Evolutionary conservation across 768 basidiomycete genomes (phyloP), one percentile per base, ranked within the genome.

Genomic region (Filobasidium wieringae): DNA sequence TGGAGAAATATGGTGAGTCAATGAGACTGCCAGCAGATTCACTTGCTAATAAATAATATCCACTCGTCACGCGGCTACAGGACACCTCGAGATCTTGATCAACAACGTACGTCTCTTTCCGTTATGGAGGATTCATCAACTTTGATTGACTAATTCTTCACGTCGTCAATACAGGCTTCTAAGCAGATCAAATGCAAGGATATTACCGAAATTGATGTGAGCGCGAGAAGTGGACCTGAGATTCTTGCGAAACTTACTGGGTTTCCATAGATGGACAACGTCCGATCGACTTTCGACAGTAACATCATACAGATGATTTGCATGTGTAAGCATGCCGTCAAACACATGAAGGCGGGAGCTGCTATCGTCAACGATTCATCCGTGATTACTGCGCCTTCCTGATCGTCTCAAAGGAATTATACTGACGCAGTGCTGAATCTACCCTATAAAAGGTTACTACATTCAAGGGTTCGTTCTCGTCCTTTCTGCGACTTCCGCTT

Each of bases 261-360:
- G 52, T 59, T 45, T 53, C 54, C 2, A 59, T 59, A 73, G 68
- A 69, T 83, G 33, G 72, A 77, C 50, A 76, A 80, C 29, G 80
- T 83, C 31, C 74, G 79, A 60, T 79, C 78, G 63, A 81, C 79
- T 3, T 82, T 81, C 76, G 68, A 77, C 45, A 73, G 76, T 51
- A 84, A 84, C 74, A 81, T 83, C 64, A 59, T 84, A 41, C 77
- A 77, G 61, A 81, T 80, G 80, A 80, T 84, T 58, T 80, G 79
- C 0, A 57, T 82, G 24, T 78, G 80, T 27, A 82, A 61, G 67
- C 78, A 73, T 61, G 88, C 81, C 14, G 66, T 82, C 15, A 81
- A 82, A 17, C 79, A 83, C 69, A 75, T 83, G 72, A 79, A 80
- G 63, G 78, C 80, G 39, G 82, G 83, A 43, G 50, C 57, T 12